Conservation (phyloP, 768 basidiomycete genomes). For the Boletus sensibilis region DNA sequence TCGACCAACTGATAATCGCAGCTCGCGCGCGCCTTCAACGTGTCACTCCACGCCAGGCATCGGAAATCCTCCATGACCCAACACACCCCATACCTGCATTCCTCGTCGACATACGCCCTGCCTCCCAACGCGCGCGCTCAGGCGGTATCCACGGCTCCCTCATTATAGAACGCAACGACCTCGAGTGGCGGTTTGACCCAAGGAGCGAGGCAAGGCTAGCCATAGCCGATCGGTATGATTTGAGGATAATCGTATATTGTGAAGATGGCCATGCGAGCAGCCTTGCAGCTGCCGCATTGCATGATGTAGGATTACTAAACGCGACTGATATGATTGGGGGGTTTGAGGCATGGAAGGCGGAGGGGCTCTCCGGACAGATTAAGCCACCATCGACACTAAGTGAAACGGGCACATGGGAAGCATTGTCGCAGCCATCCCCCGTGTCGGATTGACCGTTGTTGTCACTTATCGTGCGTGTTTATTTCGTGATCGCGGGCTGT, state of each 20-base stretch:
- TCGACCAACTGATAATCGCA: slow-evolving; percentile 54
- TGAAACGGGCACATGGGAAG: slow-evolving; percentile 33
- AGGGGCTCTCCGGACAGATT: slow-evolving; percentile 57
- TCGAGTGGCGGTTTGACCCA: slow-evolving; percentile 83
- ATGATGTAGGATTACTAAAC: slow-evolving; percentile 67
- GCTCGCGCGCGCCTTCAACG: slow-evolving; percentile 66
- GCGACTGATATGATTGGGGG: slow-evolving; percentile 80
- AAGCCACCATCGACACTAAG: slow-evolving; percentile 30
- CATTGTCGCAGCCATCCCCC: slow-evolving; percentile 29
- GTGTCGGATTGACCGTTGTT: slow-evolving; percentile 18
- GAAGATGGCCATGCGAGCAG: slow-evolving; percentile 73
- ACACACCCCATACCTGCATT: slow-evolving; percentile 60
- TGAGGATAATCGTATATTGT: slow-evolving; percentile 72
- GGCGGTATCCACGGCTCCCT: slow-evolving; percentile 70
- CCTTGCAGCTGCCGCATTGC: slow-evolving; percentile 67
- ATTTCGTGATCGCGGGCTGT: not conserved
- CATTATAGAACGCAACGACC: slow-evolving; percentile 69
- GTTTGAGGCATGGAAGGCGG: slow-evolving; percentile 67
- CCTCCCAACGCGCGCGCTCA: slow-evolving; percentile 51
- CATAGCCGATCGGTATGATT: slow-evolving; percentile 73
- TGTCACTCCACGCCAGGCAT: slow-evolving; percentile 58
- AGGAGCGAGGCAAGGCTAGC: slow-evolving; percentile 54
- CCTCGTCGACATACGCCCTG: slow-evolving; percentile 76
- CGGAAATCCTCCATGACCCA: slow-evolving; percentile 54
- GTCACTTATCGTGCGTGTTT: slow-evolving; percentile 4